These are phyloP conservation scores for Parascedosporium putredinis DNA, from an alignment of 2,329 filamentous ascomycete species.

Conservation along the genomic window DNA sequence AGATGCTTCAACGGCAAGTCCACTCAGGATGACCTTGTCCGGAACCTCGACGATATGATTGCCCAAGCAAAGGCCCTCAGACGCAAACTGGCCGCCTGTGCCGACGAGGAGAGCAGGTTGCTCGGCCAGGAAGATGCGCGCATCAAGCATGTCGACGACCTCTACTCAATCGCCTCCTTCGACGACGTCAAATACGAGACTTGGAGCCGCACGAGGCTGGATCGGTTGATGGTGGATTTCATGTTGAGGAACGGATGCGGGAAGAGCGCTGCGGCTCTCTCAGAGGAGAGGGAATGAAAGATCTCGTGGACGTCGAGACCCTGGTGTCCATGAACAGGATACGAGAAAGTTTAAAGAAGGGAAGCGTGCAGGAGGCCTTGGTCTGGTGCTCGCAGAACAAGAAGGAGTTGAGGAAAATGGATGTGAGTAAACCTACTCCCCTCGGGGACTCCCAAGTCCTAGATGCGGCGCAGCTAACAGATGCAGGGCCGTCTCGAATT, in stretches of 20 bases:
- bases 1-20: conserved; percentile 54
- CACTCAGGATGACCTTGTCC: conserved; percentile 61
- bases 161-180: conserved; percentile 70
- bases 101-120: conserved; percentile 69
- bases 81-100: conserved; percentile 67
- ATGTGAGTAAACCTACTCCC: conserved; percentile 45
- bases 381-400: conserved; percentile 92
- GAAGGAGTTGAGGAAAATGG: conserved; percentile 79
- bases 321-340: conserved; percentile 77
- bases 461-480: neutral
- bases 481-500: conserved; percentile 74
- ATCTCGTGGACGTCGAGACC: conserved; percentile 79
- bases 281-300: conserved; percentile 62
- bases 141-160: conserved; percentile 67
- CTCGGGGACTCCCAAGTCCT: neutral
- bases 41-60: conserved; percentile 76
- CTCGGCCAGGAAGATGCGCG: conserved; percentile 68
- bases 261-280: conserved; percentile 64
- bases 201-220: conserved; percentile 74
- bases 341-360: conserved; percentile 57
- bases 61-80: conserved; percentile 76
- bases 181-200: conserved; percentile 89
- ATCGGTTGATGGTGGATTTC: conserved; percentile 86
- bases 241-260: conserved; percentile 75
- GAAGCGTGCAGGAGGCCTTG: conserved; percentile 68